Evolutionary conservation across 768 basidiomycete genomes (phyloP), one percentile per base, ranked within the genome.

Genomic region (Jaapia argillacea): DNA sequence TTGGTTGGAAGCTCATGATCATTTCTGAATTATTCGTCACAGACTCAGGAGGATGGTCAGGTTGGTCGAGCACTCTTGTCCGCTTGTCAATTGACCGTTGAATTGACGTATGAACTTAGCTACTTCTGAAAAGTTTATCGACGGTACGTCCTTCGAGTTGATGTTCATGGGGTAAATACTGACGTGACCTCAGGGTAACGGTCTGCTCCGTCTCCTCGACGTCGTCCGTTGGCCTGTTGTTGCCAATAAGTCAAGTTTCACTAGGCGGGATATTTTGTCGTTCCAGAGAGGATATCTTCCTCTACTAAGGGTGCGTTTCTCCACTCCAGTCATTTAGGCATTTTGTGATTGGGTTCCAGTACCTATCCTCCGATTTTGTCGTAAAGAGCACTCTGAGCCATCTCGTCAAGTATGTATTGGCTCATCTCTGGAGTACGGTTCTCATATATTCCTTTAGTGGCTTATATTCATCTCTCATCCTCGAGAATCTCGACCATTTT

Each of bases 271-370:
- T 0, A 48, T 54, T 0, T 61, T 82, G 5, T 81, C 81, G 2
- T 84, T 83, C 45, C 77, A 82, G 47, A 58, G 69, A 22, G 78
- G 72, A 0, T 67, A 71, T 47, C 49, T 81, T 4, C 74, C 73
- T 0, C 48, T 82, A 14, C 56, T 82, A n/a, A 59, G 68, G 25
- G 79, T 78, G 46, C 33, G 58, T 46, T 4, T 14, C 13, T 5
- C 36, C 3, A 12, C 28, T 33, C 28, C 28, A 33, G 10, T 33
- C 10, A 16, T 33, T 33, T 16, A 16, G 7, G 16, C 33, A 44
- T 7, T 42, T 12, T 12, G 14, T 14, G 12, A 12, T 33, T 50
- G 43, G 3, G 42, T 13, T 28, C 5, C 35, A 81, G 77, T 79
- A 78, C 53, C 56, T 77, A 31, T 68, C 79, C 0, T 79, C 79